Percentiles rank a stretch among this genome's conserved stretches.
phyloP scores from a whole-genome alignment of 441 rosid genomes.

The Corymbia citriodora region DNA sequence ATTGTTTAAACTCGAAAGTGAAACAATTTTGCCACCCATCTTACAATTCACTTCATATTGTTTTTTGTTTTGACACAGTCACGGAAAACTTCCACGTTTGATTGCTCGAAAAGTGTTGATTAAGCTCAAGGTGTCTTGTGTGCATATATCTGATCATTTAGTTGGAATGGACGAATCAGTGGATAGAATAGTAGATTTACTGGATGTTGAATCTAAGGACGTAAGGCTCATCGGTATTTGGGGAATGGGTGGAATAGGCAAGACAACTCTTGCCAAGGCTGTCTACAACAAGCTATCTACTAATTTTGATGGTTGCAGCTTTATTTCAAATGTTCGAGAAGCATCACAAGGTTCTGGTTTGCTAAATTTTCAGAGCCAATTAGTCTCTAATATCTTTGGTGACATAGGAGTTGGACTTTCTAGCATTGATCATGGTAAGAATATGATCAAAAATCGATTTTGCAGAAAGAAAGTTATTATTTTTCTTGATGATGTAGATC shows the following conservation, averaged over 20 bases:
- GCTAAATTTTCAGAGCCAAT: fast-evolving
- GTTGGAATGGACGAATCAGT: not conserved
- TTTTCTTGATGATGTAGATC: not conserved
- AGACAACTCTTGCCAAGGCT: not conserved
- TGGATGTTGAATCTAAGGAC: not conserved
- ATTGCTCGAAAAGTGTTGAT: not conserved
- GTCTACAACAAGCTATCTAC: fast-evolving
- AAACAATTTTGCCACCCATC: no score
- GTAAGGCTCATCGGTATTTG: not conserved
- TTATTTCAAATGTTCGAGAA: not conserved
- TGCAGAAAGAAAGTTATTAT: not conserved
- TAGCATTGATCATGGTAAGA: not conserved
- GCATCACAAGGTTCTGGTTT: not conserved
- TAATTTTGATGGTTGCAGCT: fast-evolving
- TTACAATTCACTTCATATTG: no score
- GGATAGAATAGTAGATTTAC: no score
- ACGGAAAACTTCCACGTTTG: not conserved
- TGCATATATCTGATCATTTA: no score
- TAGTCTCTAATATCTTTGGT: not conserved
- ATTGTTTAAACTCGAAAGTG: no score
- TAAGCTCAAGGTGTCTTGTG: not conserved
- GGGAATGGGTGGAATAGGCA: not conserved
- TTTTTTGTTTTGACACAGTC: not conserved
- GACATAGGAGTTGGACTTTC: fast-evolving
- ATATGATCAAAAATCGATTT: not conserved